Evolutionary conservation across 208 protist species (phyloP), one percentile per base, ranked within the genome.

Genomic region (Leishmania braziliensis): DNA sequence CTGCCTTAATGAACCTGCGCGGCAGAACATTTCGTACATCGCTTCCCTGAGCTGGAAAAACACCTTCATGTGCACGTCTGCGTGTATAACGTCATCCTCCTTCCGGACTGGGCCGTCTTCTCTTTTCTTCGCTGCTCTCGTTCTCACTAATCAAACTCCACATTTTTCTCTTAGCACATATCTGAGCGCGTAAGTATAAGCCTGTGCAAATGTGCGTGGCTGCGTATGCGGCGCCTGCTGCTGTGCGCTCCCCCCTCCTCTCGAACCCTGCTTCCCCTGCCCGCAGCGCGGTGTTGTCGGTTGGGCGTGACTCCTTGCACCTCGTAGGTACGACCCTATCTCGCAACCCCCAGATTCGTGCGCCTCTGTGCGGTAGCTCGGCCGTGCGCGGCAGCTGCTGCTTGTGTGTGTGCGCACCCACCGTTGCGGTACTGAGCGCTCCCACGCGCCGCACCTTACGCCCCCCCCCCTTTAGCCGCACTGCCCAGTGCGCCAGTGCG

Each of bases 271-370:
- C 48, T 33, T 58, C 26, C 23, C 26, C 70, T 75, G 39, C 26
- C 18, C n/a, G n/a, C 12, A 33, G 62, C 46, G 58, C 76, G 87
- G 84, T 63, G 87, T 90, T 90, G 87, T 90, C 84, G 87, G 87
- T 90, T 90, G 86, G 75, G 75, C 60, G 43, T 79, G 75, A 79
- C 75, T 71, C 75, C 75, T 79, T 54, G 60, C 75, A 79, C 46
- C 60, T 71, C 75, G 75, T 79, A 79, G 75, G 60, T 71, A 79
- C 5, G 66, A 29, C 78, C 84, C 87, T 90, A 88, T 90, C 85
- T 91, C 85, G 82, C 82, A 87, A 91, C 82, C 77, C 80, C 80
- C 33, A 89, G 84, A 88, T 77, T 29, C 43, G 29, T 36, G 72
- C 4, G n/a, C 23, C 26, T 71, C 68, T 81, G 72, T 73, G 60